These are phyloP conservation scores for Trametes gibbosa DNA, from an alignment of 768 basidiomycete genomes.

Conservation along the genomic window DNA sequence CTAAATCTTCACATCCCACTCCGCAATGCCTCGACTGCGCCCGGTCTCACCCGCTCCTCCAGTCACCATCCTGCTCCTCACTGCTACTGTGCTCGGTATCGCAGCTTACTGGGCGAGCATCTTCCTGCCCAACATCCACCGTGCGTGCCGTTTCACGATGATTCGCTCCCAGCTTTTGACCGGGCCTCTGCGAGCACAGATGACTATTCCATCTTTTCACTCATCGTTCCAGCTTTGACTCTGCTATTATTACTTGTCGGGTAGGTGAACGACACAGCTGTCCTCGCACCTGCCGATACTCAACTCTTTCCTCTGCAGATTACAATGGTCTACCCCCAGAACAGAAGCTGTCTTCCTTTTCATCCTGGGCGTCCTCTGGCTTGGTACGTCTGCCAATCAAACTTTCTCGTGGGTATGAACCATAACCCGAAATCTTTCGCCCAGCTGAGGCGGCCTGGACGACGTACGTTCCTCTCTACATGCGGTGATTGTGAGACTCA, in stretches of 20 bases:
- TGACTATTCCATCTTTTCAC: slow-evolving; percentile 68
- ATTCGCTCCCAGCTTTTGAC: neutral
- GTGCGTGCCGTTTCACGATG: slow-evolving; percentile 37
- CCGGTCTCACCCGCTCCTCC: neutral
- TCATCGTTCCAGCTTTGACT: slow-evolving; percentile 64
- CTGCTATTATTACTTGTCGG: slow-evolving; percentile 52
- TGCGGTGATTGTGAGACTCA: neutral
- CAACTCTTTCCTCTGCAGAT: slow-evolving; percentile 35
- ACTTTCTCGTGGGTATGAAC: neutral
- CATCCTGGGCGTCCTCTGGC: slow-evolving; percentile 62
- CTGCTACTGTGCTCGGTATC: slow-evolving; percentile 61
- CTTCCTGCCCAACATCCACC: slow-evolving; percentile 63
- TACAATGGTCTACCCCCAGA: slow-evolving; percentile 69
- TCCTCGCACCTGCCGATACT: no score
- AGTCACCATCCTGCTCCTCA: slow-evolving; percentile 40
- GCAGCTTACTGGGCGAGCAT: slow-evolving; percentile 62
- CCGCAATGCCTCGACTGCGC: neutral
- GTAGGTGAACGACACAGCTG: slow-evolving; percentile 45
- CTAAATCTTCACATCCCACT: neutral
- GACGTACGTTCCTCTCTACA: slow-evolving; percentile 38
- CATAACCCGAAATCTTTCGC: neutral
- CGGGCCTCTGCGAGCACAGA: slow-evolving; percentile 41
- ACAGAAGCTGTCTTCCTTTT: slow-evolving; percentile 56
- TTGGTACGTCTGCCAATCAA: slow-evolving; percentile 44
- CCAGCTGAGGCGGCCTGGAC: slow-evolving; percentile 76